These are phyloP conservation scores for Leccinum boreale DNA, from an alignment of 768 basidiomycete genomes.

Conservation along the genomic window DNA sequence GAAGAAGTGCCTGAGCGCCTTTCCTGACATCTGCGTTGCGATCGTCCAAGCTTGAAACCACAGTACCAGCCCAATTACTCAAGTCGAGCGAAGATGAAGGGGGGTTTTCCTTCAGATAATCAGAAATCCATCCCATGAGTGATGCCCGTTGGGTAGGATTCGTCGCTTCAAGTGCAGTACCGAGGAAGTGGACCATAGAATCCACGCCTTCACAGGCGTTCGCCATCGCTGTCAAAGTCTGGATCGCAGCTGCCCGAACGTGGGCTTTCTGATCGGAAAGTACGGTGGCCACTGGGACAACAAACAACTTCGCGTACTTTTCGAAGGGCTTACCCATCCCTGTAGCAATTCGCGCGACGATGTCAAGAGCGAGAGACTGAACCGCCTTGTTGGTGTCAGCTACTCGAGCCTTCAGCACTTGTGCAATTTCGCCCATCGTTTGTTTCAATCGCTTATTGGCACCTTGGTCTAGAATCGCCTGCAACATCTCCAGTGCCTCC, in stretches of 20 bases:
- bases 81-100: slow-evolving; percentile 61
- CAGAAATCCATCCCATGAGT: slow-evolving; percentile 74
- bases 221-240: slow-evolving; percentile 79
- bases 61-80: slow-evolving; percentile 56
- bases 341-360: slow-evolving; percentile 82
- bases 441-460: slow-evolving; percentile 91
- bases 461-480: slow-evolving; percentile 83
- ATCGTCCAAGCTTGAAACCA: slow-evolving; percentile 85
- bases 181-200: slow-evolving; percentile 71
- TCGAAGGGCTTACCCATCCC: slow-evolving; percentile 98
- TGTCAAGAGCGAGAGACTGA: slow-evolving; percentile 84
- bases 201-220: slow-evolving; percentile 84
- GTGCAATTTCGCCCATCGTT: slow-evolving; percentile 88
- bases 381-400: slow-evolving; percentile 94
- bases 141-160: slow-evolving; percentile 88
- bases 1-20: slow-evolving; percentile 79
- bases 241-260: slow-evolving; percentile 73
- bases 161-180: slow-evolving; percentile 74
- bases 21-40: slow-evolving; percentile 90
- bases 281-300: slow-evolving; percentile 73
- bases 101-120: slow-evolving; percentile 70
- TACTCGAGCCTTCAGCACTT: slow-evolving; percentile 83
- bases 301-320: slow-evolving; percentile 77
- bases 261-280: slow-evolving; percentile 92
- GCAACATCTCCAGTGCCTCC: slow-evolving; percentile 84